A percentile compares a stretch with the other conserved stretches of the same genome.
phyloP scores from a whole-genome alignment of 2,329 filamentous ascomycete species.

The Biscogniauxia marginata region DNA sequence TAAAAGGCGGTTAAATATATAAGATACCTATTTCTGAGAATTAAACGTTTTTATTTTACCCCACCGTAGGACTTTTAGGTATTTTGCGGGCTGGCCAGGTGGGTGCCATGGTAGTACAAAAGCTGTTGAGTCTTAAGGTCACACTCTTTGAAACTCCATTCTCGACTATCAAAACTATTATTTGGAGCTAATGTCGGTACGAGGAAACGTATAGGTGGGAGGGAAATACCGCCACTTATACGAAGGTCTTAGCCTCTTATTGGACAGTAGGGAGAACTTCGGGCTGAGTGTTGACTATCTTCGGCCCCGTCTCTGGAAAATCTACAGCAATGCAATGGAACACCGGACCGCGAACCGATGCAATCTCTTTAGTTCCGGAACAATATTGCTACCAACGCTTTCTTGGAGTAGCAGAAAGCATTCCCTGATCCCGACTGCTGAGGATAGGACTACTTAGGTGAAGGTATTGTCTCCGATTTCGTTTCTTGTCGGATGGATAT shows the following conservation, averaged over 20 bases:
- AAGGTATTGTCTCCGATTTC: neutral
- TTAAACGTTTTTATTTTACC: no score
- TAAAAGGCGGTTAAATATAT: no score
- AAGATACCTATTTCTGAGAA: no score
- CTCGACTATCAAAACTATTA: no score
- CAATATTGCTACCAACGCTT: slow-evolving; percentile 10
- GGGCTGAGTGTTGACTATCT: slow-evolving; percentile 7
- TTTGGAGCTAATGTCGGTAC: no score
- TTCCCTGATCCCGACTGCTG: neutral
- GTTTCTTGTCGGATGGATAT: neutral
- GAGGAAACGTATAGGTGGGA: no score
- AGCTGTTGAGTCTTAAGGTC: no score
- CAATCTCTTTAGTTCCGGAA: slow-evolving; percentile 1
- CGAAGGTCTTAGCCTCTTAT: neutral
- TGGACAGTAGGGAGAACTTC: slow-evolving; percentile 15
- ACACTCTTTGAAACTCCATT: no score
- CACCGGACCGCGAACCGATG: slow-evolving; percentile 18
- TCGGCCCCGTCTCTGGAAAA: slow-evolving; percentile 17
- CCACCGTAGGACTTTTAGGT: no score
- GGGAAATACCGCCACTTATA: neutral
- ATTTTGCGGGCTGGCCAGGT: no score
- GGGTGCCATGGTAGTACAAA: no score
- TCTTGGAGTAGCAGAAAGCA: slow-evolving; percentile 2
- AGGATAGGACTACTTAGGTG: neutral
- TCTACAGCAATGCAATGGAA: slow-evolving; percentile 12